Base-by-base conservation (phyloP, 2,329 filamentous ascomycete genomes). In the Cladosporium velox region DNA sequence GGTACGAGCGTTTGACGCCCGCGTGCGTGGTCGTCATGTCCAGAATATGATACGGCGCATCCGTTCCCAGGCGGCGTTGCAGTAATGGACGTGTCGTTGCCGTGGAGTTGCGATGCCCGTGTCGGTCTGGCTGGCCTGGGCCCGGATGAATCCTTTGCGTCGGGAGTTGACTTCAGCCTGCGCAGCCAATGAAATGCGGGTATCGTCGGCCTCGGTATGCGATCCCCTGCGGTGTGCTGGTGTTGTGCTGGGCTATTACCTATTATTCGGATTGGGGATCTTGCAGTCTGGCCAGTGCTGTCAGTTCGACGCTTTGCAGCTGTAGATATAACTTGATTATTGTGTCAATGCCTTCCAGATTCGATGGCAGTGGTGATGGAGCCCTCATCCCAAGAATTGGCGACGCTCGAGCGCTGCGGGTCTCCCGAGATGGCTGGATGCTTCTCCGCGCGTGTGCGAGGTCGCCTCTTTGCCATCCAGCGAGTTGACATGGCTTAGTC, bases 1-100 rank as follows among this genome's bases (percentile, higher is more conserved):
- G 67, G 61, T 70, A 74, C 4, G 72, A 70, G 38, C 74, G 72
- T 59, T 76, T 76, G 41, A 73, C 65, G 38, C 74, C 74, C 1
- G 72, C 72, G 62, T 74, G 72, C n/a, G 70, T 47, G 11, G 68
- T 59, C 10, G 73, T 68, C 73, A 75, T 75, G 15, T 60, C 38
- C 28, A 26, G 34, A 8, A 28, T 21, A 38, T 38, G 34, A 35
- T 47, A 26, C 51, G 41, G 59, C 38, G 51, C 28, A 24, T 30
- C 12, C 52, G 21, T 51, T 30, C n/a, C 30, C 54, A 55, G 55
- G 41, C 21, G n/a, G 30, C 32, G 63, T 59, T 34, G 38, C 28
- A 55, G 54, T 65, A 30, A 44, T 59, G 32, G 32, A 18, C 4
- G 57, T 59, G 55, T 44, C 11, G 61, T 47, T 52, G 26, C 32